Evolutionary conservation across 306 rosid species (phyloP).

Genomic region (Abrus pulchellus): DNA sequence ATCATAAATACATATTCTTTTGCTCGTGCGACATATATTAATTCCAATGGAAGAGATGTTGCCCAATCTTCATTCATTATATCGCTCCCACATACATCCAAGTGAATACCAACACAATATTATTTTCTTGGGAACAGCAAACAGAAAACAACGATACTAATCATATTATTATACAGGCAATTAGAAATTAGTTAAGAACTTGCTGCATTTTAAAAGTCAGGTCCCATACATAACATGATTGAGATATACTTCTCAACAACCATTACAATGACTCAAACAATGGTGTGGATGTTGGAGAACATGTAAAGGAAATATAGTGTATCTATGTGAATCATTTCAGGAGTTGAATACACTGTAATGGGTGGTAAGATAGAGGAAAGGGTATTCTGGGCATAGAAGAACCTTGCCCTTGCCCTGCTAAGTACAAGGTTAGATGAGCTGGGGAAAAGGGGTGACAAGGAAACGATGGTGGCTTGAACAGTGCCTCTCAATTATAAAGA

Average conservation of each 20-base stretch:
- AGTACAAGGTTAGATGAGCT: constrained; percentile 34
- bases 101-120: constrained; percentile 25
- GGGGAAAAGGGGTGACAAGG: constrained; percentile 35
- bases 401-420: constrained; percentile 31
- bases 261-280: constrained; percentile 34
- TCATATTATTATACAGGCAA: constrained; percentile 1
- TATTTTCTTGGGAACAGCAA: constrained; percentile 8
- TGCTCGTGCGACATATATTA: background rate
- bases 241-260: constrained; percentile 38
- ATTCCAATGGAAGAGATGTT: background rate
- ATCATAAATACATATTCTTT: background rate
- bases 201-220: background rate
- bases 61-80: constrained; percentile 1
- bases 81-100: constrained; percentile 23
- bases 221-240: constrained; percentile 42
- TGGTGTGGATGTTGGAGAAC: too few species aligned
- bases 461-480: constrained; percentile 34
- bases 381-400: constrained; percentile 12
- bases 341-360: background rate
- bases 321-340: background rate
- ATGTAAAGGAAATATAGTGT: background rate
- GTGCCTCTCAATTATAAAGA: constrained; percentile 31
- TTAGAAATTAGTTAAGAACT: constrained; percentile 27
- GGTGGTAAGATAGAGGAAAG: background rate
- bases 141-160: constrained; percentile 10